Evolutionary conservation across 129 eudicot species (phyloP).

Genomic region (Tanacetum coccineum): DNA sequence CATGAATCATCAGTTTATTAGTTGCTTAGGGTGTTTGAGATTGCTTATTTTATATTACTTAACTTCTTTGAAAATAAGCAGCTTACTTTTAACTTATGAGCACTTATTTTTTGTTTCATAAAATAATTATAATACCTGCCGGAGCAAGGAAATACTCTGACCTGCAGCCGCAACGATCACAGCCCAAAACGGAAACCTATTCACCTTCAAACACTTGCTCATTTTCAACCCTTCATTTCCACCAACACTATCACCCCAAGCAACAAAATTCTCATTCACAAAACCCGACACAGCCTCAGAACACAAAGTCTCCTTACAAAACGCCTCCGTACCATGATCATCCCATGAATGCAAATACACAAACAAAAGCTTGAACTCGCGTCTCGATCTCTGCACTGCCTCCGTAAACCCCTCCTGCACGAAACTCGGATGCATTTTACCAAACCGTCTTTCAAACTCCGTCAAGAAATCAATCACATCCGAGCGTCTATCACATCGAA

Average conservation of each 20-base stretch:
- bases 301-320: constrained; percentile 67
- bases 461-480: constrained; percentile 73
- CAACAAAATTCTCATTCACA: constrained; percentile 82
- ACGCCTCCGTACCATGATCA: constrained; percentile 65
- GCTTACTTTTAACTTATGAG: neutral
- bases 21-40: no score
- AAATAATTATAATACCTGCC: constrained; percentile 57
- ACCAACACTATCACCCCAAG: constrained; percentile 75
- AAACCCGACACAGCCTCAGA: constrained; percentile 55
- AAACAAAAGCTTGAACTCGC: constrained; percentile 70
- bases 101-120: neutral
- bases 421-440: constrained; percentile 52
- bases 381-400: constrained; percentile 75
- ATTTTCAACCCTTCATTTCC: constrained; percentile 88
- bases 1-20: no score
- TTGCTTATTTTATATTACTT: no score
- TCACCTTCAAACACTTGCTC: constrained; percentile 88
- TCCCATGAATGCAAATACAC: constrained; percentile 95
- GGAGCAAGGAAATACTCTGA: constrained; percentile 78
- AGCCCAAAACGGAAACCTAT: constrained; percentile 84
- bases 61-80: neutral
- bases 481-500: constrained; percentile 29
- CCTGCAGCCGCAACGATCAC: constrained; percentile 86
- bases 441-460: constrained; percentile 66
- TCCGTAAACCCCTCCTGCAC: constrained; percentile 89